Evolutionary conservation across 331 rosid species (phyloP), one percentile per base, ranked within the genome.

Genomic region (Pyracantha coccinea): DNA sequence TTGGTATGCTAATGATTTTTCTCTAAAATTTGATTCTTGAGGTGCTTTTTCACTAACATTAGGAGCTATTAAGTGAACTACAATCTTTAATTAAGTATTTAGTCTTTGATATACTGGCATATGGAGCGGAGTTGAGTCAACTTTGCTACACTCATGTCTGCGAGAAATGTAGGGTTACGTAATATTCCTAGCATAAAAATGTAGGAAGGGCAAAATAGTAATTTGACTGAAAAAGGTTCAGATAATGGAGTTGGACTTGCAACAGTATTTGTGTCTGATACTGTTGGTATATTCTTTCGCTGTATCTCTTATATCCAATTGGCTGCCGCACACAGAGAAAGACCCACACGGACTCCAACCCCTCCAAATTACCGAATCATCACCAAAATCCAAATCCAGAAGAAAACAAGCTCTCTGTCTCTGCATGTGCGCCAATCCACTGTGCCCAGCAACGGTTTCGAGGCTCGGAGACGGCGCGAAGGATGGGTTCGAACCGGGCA

Each of bases 371-470:
- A 12, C 4, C 8, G 15, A 14, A 10, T n/a, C 52, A 62, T 19
- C 68, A 10, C 29, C 27, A 62, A 63, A 45, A 28, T 5, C 27
- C 28, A 28, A 54, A 9, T 11, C 15, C 5, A 60, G n/a, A 53
- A 69, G 64, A 62, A 77, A 24, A 21, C 23, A 10, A 45, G n/a
- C 61, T 20, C 55, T 8, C 6, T 38, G 54, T 33, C 54, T 41
- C 21, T 64, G 33, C 38, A 28, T 66, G 57, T 53, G 82, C 59
- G 13, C 23, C 59, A 53, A 63, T 24, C 78, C 50, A 65, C 71
- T 45, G 55, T 77, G 68, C 23, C 47, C 15, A 41, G 59, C 75
- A 83, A 88, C 86, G 95, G 73, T 85, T 86, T 78, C 80, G 20
- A 85, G 85, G 55, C 60, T 80, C 33, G 80, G 74, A 60, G 61